Evolutionary conservation across 805 yeast genomes (phyloP).

Genomic region (Huiozyma sinensis): DNA sequence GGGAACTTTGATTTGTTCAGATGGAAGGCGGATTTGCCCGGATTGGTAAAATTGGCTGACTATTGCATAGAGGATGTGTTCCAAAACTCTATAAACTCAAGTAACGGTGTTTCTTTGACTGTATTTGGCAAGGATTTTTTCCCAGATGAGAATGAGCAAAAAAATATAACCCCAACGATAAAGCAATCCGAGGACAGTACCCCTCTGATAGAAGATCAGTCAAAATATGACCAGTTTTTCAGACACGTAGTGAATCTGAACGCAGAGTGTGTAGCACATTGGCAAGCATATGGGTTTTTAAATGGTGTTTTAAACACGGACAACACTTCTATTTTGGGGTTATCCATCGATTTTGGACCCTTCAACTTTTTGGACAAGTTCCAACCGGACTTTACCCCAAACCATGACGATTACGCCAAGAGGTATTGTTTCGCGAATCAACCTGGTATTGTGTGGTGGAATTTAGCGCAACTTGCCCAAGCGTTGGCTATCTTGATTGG

Average conservation of each 20-base stretch:
- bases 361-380: slow-evolving; percentile 83
- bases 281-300: slow-evolving; percentile 87
- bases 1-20: slow-evolving; percentile 83
- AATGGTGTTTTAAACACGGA: slow-evolving; percentile 95
- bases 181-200: slow-evolving; percentile 2
- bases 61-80: slow-evolving; percentile 61
- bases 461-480: slow-evolving; percentile 75
- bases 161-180: neutral
- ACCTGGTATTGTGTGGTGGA: slow-evolving; percentile 90
- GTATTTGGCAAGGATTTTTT: slow-evolving; percentile 18
- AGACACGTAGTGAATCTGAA: slow-evolving; percentile 62
- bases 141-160: slow-evolving; percentile 15
- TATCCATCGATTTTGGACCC: slow-evolving; percentile 90
- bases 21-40: slow-evolving; percentile 57
- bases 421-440: slow-evolving; percentile 77
- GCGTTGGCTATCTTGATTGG: slow-evolving; percentile 74
- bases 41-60: slow-evolving; percentile 53
- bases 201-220: slow-evolving; percentile 27
- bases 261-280: slow-evolving; percentile 66
- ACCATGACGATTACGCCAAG: slow-evolving; percentile 66
- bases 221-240: slow-evolving; percentile 62
- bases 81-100: slow-evolving; percentile 27
- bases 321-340: slow-evolving; percentile 80
- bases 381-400: slow-evolving; percentile 75
- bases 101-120: slow-evolving; percentile 16